These are phyloP conservation scores for Alternaria viburni DNA, from an alignment of 2,329 filamentous ascomycete genomes.

Conservation along the genomic window DNA sequence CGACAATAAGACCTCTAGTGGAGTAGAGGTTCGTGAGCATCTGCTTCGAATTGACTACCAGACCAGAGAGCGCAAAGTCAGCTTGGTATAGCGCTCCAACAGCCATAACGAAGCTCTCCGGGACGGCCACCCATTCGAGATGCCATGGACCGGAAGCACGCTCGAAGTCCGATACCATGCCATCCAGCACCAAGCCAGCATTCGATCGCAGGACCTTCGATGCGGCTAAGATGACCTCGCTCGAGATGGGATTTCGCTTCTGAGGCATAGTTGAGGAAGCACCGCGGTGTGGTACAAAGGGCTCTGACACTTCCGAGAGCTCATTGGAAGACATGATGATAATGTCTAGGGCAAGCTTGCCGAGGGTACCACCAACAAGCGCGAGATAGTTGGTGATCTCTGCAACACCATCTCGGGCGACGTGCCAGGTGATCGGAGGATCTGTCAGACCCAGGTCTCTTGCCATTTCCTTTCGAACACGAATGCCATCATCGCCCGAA, in stretches of 20 bases:
- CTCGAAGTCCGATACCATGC: slow-evolving; percentile 65
- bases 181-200: slow-evolving; percentile 60
- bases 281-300: slow-evolving; percentile 48
- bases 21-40: slow-evolving; percentile 61
- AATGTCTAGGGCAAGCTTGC: slow-evolving; percentile 63
- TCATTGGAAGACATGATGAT: slow-evolving; percentile 66
- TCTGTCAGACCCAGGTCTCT: slow-evolving; percentile 56
- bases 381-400: slow-evolving; percentile 62
- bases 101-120: slow-evolving; percentile 60
- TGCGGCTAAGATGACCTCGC: slow-evolving; percentile 62
- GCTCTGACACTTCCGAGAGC: slow-evolving; percentile 61
- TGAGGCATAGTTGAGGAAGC: slow-evolving; percentile 47
- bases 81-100: slow-evolving; percentile 62
- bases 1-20: slow-evolving; percentile 62
- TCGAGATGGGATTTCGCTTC: slow-evolving; percentile 65
- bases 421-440: slow-evolving; percentile 64
- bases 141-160: slow-evolving; percentile 66
- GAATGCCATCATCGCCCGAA: slow-evolving; percentile 54
- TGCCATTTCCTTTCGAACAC: slow-evolving; percentile 58
- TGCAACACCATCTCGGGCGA: slow-evolving; percentile 60
- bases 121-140: slow-evolving; percentile 64
- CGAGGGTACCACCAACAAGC: slow-evolving; percentile 60
- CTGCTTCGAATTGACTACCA: slow-evolving; percentile 57
- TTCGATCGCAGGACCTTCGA: slow-evolving; percentile 62
- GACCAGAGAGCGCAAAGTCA: slow-evolving; percentile 59